Conservation (phyloP, 2,329 filamentous ascomycete genomes). For the Neonectria coccinea region DNA sequence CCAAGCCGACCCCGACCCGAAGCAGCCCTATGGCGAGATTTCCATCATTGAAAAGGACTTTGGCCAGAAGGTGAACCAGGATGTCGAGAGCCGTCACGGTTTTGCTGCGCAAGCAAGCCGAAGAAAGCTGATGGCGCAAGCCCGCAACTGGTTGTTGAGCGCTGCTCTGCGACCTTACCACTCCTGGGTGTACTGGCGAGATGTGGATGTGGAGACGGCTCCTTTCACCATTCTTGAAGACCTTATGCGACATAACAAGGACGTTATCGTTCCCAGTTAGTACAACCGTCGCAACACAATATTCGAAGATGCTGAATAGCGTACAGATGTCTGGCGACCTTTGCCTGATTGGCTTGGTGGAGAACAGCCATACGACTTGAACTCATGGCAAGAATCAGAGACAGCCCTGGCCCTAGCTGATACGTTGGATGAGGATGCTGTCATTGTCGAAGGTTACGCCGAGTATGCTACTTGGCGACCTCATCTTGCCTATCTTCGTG, state of each 20-base stretch:
- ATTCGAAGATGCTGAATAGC: conserved; percentile 40
- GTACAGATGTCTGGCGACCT: conserved; percentile 95
- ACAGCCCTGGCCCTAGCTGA: conserved; percentile 94
- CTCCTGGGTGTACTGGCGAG: conserved; percentile 99
- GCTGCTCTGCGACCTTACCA: conserved; percentile 93
- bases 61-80: conserved; percentile 96
- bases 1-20: conserved; percentile 82
- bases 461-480: conserved; percentile 99
- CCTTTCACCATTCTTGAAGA: conserved; percentile 97
- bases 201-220: conserved; percentile 97
- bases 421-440: conserved; percentile 95
- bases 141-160: conserved; percentile 95
- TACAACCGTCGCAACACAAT: conserved; percentile 38
- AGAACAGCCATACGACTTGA: conserved; percentile 97
- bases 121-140: conserved; percentile 97
- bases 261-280: conserved; percentile 98
- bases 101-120: conserved; percentile 95
- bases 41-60: conserved; percentile 99
- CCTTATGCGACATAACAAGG: conserved; percentile 98
- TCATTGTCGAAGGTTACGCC: conserved; percentile 98
- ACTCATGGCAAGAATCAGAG: conserved; percentile 99
- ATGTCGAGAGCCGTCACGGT: conserved; percentile 96
- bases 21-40: conserved; percentile 91
- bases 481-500: conserved; percentile 94
- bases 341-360: conserved; percentile 98